Conservation (phyloP, 371 early-diverging fungal genomes). For the Syncephalastrum monosporum region DNA sequence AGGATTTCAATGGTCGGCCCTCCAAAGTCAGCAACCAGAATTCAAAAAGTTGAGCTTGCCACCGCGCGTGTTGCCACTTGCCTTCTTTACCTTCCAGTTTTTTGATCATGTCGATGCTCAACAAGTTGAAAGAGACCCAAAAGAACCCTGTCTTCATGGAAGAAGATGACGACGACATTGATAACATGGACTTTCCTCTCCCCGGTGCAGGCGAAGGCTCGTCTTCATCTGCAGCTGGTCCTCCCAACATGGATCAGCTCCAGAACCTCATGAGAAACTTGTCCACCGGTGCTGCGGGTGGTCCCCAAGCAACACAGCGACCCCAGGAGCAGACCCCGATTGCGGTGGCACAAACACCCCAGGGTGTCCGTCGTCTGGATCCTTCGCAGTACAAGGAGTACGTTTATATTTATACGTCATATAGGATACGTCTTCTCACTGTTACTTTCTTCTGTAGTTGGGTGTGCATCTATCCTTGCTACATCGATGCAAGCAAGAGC, state of each 20-base stretch:
- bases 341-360: constrained; percentile 36
- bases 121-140: constrained; percentile 41
- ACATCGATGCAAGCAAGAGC: constrained; percentile 59
- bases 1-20: too few species aligned
- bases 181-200: constrained; percentile 70
- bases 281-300: constrained; percentile 5
- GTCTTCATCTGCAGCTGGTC: constrained; percentile 12
- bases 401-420: not conserved
- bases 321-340: constrained; percentile 5
- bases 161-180: constrained; percentile 55
- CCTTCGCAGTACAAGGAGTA: constrained; percentile 49
- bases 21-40: too few species aligned
- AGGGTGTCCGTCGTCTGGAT: constrained; percentile 33
- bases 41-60: too few species aligned
- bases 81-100: not conserved
- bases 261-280: constrained; percentile 29
- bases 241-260: constrained; percentile 32
- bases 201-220: constrained; percentile 36
- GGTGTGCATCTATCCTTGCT: constrained; percentile 68
- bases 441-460: constrained; percentile 39
- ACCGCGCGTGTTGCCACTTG: too few species aligned
- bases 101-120: constrained; percentile 38
- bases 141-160: constrained; percentile 45
- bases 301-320: not conserved
- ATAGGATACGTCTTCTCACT: not conserved